Evolutionary conservation across 441 rosid species (phyloP).

Genomic region (Populus hybrid): DNA sequence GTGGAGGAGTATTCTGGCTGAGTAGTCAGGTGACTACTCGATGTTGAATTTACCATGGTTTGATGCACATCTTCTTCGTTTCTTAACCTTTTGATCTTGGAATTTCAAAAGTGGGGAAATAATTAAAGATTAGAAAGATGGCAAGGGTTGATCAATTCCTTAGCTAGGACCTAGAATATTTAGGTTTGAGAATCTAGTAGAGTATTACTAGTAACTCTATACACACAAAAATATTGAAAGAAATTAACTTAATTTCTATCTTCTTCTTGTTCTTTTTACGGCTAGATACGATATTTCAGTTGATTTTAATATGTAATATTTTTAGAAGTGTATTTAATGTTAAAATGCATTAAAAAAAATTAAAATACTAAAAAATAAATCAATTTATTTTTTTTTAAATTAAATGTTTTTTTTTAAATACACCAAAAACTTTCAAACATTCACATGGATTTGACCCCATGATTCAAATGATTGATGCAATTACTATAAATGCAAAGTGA

Average conservation of each 20-base stretch:
- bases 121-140: background rate
- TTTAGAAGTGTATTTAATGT: too few relatives aligned
- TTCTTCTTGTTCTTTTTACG: too few relatives aligned
- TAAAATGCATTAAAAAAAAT: too few relatives aligned
- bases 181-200: background rate
- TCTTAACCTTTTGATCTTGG: background rate
- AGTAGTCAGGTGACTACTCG: background rate
- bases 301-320: too few relatives aligned
- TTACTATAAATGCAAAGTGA: constrained; percentile 8
- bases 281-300: too few relatives aligned
- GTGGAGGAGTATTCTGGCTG: background rate
- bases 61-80: background rate
- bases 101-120: background rate
- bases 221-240: background rate
- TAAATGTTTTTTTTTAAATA: too few relatives aligned
- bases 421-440: too few relatives aligned
- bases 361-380: too few relatives aligned
- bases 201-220: background rate
- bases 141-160: background rate
- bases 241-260: background rate
- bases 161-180: background rate
- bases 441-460: constrained; percentile 10
- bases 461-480: background rate
- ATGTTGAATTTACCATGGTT: background rate
- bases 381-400: too few relatives aligned